Percentiles rank a stretch among this genome's conserved stretches.
Evolutionary conservation across 2,329 filamentous ascomycete genomes (phyloP).

Genomic region (Fusarium sp.): DNA sequence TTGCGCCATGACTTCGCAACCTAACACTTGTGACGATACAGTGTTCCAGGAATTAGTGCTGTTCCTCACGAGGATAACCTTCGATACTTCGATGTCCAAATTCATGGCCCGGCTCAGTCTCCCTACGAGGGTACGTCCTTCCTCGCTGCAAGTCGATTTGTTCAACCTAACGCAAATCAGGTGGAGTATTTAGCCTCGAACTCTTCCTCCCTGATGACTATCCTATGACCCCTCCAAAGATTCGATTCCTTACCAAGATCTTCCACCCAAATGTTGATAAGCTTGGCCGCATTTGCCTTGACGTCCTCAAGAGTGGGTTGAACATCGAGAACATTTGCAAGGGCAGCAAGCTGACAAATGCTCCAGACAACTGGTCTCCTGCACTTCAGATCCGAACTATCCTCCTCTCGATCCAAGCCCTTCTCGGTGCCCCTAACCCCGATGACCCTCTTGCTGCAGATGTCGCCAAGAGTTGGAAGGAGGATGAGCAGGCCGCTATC

Average conservation of each 20-base stretch:
- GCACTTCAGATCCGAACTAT: constrained; percentile 98
- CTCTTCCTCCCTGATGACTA: constrained; percentile 98
- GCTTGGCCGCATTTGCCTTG: constrained; percentile 94
- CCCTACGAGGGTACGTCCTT: constrained; percentile 85
- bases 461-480: constrained; percentile 98
- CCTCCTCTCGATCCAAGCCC: constrained; percentile 96
- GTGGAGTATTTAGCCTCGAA: constrained; percentile 94
- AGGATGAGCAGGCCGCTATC: constrained; percentile 92
- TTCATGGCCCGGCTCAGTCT: constrained; percentile 90
- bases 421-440: constrained; percentile 95
- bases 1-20: constrained; percentile 28
- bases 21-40: constrained; percentile 56
- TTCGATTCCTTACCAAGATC: constrained; percentile 98
- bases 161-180: constrained; percentile 52
- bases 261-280: constrained; percentile 99
- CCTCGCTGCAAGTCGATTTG: not conserved
- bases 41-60: constrained; percentile 95
- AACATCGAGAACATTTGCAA: not conserved
- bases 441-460: constrained; percentile 99
- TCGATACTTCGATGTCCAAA: constrained; percentile 97
- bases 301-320: constrained; percentile 91
- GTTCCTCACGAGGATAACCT: constrained; percentile 97
- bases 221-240: constrained; percentile 98
- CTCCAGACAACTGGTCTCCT: constrained; percentile 96
- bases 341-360: constrained; percentile 27